Conservation (phyloP, 495 filamentous ascomycete species). For the Neurospora sp. region DNA sequence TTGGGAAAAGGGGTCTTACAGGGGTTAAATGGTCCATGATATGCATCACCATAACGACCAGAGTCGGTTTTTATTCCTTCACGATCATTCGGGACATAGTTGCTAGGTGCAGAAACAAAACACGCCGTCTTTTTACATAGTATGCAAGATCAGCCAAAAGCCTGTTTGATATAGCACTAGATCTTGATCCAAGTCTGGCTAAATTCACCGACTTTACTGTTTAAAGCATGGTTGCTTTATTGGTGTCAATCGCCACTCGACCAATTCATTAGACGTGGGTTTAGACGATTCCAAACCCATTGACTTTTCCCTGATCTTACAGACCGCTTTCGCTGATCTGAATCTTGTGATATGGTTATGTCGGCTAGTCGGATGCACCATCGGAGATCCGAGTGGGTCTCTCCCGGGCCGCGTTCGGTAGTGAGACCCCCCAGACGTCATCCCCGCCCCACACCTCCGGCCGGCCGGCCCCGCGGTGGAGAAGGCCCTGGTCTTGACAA, state of each 20-base stretch:
- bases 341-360: not conserved
- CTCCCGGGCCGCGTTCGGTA: not conserved
- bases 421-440: too few relatives aligned
- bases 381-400: not conserved
- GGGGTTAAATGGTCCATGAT: not conserved
- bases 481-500: not conserved
- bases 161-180: not conserved
- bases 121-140: too few relatives aligned
- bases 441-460: not conserved
- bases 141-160: not conserved
- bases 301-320: not conserved
- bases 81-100: not conserved
- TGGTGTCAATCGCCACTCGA: not conserved
- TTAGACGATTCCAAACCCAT: not conserved
- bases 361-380: not conserved
- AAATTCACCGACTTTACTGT: too few relatives aligned
- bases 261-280: not conserved
- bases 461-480: not conserved
- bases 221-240: not conserved
- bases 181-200: not conserved
- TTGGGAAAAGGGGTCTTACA: not conserved
- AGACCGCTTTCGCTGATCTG: not conserved
- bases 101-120: not conserved
- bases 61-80: not conserved
- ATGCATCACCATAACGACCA: not conserved